Percentiles rank a stretch among this genome's conserved stretches.
These are phyloP conservation scores for Lecanicillium sp. DNA, from an alignment of 2,329 filamentous ascomycete genomes.

Conservation along the genomic window DNA sequence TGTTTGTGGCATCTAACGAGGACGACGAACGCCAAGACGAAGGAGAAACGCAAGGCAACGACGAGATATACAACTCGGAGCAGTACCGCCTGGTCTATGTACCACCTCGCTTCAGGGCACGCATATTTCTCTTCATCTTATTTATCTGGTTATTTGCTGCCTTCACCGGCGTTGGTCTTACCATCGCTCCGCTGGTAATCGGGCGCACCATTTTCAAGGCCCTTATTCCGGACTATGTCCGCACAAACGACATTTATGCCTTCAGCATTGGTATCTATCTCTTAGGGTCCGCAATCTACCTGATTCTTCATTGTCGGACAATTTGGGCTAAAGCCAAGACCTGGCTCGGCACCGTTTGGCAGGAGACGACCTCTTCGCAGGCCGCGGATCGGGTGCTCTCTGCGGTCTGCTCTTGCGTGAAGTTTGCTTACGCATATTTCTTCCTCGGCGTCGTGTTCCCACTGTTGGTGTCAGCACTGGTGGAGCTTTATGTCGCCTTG, in stretches of 20 bases:
- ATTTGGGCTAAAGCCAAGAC: constrained; percentile 24
- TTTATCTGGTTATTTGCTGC: constrained; percentile 93
- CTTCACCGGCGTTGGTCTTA: constrained; percentile 74
- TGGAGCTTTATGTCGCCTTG: constrained; percentile 84
- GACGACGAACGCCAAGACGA: constrained; percentile 57
- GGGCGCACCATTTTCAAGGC: constrained; percentile 71
- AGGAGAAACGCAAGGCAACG: too few relatives aligned
- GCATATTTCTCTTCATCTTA: constrained; percentile 79
- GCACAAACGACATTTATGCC: constrained; percentile 91
- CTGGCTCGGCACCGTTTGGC: constrained; percentile 18
- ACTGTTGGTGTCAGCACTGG: constrained; percentile 66
- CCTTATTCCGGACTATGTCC: constrained; percentile 62
- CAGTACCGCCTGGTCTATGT: constrained; percentile 70
- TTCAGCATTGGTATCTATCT: constrained; percentile 87
- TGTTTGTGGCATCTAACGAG: constrained; percentile 69
- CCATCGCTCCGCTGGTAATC: constrained; percentile 78
- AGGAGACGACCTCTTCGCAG: constrained; percentile 15
- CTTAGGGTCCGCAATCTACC: constrained; percentile 61
- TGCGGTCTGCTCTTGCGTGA: constrained; percentile 24
- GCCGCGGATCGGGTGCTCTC: constrained; percentile 17
- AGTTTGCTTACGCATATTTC: constrained; percentile 66
- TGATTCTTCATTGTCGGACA: constrained; percentile 41
- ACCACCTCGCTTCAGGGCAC: constrained; percentile 73
- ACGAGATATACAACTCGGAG: constrained; percentile 45
- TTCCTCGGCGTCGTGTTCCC: constrained; percentile 75